Evolutionary conservation across 768 basidiomycete genomes (phyloP).

Genomic region (Mycena capillaripes): DNA sequence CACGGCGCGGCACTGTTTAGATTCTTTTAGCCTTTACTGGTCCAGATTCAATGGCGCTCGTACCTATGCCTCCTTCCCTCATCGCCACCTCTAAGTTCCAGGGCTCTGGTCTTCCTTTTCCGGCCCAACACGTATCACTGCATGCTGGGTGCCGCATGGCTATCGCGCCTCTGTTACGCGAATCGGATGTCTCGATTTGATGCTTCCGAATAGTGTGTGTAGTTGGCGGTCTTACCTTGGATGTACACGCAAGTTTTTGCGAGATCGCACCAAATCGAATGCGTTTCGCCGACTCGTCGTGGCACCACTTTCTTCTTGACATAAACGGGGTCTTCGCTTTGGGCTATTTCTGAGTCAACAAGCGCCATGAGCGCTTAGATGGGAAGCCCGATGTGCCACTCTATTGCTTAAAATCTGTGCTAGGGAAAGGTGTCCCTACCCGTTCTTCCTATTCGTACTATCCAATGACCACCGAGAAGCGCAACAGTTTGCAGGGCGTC

Average conservation of each 20-base stretch:
- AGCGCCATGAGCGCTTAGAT: constrained; percentile 16
- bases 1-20: too few relatives aligned
- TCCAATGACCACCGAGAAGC: constrained; percentile 12
- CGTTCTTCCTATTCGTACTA: neutral
- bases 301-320: neutral
- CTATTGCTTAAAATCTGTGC: neutral
- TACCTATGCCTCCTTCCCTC: too few relatives aligned
- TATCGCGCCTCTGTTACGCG: neutral
- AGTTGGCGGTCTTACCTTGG: neutral
- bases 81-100: neutral
- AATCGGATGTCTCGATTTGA: neutral
- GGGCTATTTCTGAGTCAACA: too few relatives aligned
- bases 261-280: too few relatives aligned
- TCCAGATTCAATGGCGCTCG: too few relatives aligned
- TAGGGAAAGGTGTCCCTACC: neutral
- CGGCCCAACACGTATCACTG: neutral
- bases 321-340: neutral
- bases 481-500: constrained; percentile 29
- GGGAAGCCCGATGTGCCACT: constrained; percentile 9
- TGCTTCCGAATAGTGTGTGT: neutral
- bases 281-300: neutral
- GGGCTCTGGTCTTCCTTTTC: constrained; percentile 3
- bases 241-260: neutral
- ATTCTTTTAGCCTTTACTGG: too few relatives aligned
- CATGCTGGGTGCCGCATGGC: constrained; percentile 17